These are phyloP conservation scores for Ophiorrhiza pumila DNA, from an alignment of 257 asterid species.

Conservation along the genomic window DNA sequence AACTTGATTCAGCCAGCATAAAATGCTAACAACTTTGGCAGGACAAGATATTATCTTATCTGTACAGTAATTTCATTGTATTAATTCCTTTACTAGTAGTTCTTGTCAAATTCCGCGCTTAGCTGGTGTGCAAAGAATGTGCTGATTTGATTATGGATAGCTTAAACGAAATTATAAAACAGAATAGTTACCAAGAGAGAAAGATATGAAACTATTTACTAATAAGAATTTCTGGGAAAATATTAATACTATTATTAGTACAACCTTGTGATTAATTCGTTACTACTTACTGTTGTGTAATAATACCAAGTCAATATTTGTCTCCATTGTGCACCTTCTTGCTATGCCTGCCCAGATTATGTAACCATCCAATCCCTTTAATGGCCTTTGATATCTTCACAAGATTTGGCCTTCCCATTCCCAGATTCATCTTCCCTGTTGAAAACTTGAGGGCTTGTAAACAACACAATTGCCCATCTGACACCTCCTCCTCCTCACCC, in stretches of 20 bases:
- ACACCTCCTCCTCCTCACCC: constrained; percentile 24
- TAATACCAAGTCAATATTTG: constrained; percentile 15
- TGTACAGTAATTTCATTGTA: no score
- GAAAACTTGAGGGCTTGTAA: constrained; percentile 74
- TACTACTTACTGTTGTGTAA: no score
- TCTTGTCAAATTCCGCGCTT: no score
- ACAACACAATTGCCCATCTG: constrained; percentile 57
- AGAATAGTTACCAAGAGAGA: neutral
- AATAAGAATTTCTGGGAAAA: neutral
- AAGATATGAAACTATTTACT: constrained; percentile 1
- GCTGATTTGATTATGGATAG: no score
- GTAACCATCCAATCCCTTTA: constrained; percentile 87
- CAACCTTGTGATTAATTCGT: neutral
- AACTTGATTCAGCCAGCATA: no score
- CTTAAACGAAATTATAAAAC: neutral
- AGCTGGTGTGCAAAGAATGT: no score
- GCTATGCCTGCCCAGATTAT: constrained; percentile 50
- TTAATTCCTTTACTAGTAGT: no score
- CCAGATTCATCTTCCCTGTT: constrained; percentile 72
- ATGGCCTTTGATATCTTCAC: constrained; percentile 73
- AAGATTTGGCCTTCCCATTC: constrained; percentile 72
- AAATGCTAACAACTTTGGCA: no score
- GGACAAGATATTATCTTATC: no score
- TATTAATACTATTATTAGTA: constrained; percentile 4
- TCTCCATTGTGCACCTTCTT: constrained; percentile 82